phyloP scores from a whole-genome alignment of 2,329 filamentous ascomycete species.

The Teratosphaeria gauchensis region DNA sequence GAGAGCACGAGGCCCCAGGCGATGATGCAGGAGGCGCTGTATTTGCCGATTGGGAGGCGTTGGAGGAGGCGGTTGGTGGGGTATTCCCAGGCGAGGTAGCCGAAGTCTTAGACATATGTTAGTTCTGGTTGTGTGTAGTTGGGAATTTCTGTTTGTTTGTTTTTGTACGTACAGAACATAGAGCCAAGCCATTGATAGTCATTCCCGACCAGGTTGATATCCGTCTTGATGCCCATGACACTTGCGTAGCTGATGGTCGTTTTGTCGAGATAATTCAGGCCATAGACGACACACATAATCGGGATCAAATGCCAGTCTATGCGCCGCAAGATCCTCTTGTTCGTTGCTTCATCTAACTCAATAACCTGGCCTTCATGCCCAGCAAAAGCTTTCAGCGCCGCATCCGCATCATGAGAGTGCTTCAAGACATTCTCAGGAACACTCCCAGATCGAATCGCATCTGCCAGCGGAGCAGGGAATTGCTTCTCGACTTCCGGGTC shows the following conservation, averaged over 20 bases:
- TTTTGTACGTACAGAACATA: constrained; percentile 28
- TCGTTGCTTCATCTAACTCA: constrained; percentile 47
- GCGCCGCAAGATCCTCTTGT: constrained; percentile 47
- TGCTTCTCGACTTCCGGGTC: constrained; percentile 19
- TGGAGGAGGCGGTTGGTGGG: constrained; percentile 57
- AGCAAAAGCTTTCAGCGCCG: constrained; percentile 49
- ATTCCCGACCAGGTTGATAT: constrained; percentile 37
- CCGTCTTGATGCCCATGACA: constrained; percentile 40
- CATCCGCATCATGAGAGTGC: constrained; percentile 50
- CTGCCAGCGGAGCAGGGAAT: constrained; percentile 13
- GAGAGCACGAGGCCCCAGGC: constrained; percentile 53
- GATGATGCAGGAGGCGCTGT: constrained; percentile 54
- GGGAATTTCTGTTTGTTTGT: not conserved
- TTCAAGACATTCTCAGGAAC: constrained; percentile 33
- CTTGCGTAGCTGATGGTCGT: constrained; percentile 44
- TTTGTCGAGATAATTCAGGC: constrained; percentile 55
- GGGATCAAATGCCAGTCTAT: constrained; percentile 57
- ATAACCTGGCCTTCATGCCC: constrained; percentile 41
- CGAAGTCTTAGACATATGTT: constrained; percentile 23
- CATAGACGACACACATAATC: constrained; percentile 48
- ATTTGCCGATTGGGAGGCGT: constrained; percentile 55
- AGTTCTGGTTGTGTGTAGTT: not conserved
- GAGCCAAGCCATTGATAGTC: constrained; percentile 42
- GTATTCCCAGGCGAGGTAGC: constrained; percentile 50
- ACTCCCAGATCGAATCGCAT: constrained; percentile 19